Base-by-base conservation (phyloP, 2,329 filamentous ascomycete species). In the Knoxdaviesia proteae region DNA sequence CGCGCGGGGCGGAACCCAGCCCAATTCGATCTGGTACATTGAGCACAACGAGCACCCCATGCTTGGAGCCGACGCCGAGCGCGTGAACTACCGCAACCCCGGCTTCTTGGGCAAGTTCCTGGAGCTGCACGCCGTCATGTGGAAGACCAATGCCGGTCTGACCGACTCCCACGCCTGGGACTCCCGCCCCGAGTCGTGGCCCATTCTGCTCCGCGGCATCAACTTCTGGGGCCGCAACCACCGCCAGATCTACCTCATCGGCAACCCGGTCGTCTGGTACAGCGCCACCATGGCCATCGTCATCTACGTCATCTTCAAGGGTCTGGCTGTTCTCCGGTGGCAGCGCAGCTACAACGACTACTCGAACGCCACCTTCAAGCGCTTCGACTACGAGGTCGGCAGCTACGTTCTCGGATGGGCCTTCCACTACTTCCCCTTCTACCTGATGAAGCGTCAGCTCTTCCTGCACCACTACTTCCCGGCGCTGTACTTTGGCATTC, bases 391-490 rank as follows among this genome's bases (percentile, higher is more conserved):
- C 56, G 90, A 98, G 61, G 75, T 96, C 46, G 90, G 90, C 47
- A 84, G 77, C 42, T 84, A 77, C 11, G 80, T 94, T 33, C 72
- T 98, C 6, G 90, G 82, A 50, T 98, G 90, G 90, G 84, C 83
- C 40, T 80, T 98, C 60, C 90, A 98, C 62, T 98, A 94, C 67
- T 96, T 98, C 68, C 90, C 90, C 7, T 98, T 98, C 67, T 98
- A 77, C 65, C 72, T 98, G 45, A 96, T 98, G 90, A 77, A 90
- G 57, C 86, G 90, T 52, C 90, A 98, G 62, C 77, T 98, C 34
- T 98, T 98, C 71, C 68, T 98, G 47, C 90, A 98, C 61, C 90
- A 98, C 64, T 98, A 98, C 61, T 90, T 98, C 61, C 90, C 90
- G 0, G 90, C 90, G 2, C 73, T 98, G 9, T 93, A 94, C 64